phyloP scores from a whole-genome alignment of 129 eudicot genomes.

The Silybum marianum region DNA sequence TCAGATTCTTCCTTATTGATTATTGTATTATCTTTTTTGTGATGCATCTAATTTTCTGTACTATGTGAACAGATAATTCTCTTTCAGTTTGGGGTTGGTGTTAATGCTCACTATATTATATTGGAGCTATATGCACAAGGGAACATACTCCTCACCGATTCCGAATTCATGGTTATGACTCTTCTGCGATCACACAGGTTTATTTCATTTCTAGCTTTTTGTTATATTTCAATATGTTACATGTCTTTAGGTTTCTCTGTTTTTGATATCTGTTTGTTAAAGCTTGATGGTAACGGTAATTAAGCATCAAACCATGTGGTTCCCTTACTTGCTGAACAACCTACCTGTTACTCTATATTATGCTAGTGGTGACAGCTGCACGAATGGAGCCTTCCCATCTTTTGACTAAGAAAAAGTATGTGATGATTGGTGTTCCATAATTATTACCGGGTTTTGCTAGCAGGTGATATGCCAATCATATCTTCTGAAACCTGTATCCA shows the following conservation, averaged over 20 bases:
- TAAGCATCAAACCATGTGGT: not conserved
- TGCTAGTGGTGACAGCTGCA: not conserved
- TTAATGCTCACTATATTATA: conserved; percentile 77
- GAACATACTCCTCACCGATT: conserved; percentile 74
- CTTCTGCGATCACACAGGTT: conserved; percentile 98
- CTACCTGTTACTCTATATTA: not conserved
- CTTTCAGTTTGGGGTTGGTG: conserved; percentile 92
- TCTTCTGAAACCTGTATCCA: not conserved
- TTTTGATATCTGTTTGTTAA: not conserved
- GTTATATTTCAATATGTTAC: not conserved
- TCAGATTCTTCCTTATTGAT: not conserved
- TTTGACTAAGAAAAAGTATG: not conserved
- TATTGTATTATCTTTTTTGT: not conserved
- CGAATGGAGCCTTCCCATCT: not conserved
- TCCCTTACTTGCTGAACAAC: not conserved
- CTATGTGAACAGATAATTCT: conserved; percentile 62
- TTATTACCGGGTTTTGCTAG: not conserved
- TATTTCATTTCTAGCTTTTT: conserved; percentile 5
- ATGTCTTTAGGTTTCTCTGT: not conserved
- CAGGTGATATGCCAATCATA: not conserved
- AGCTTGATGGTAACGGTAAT: not conserved
- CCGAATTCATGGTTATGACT: conserved; percentile 88
- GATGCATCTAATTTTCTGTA: conserved; percentile 10
- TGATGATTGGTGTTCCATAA: not conserved
- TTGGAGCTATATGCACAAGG: conserved; percentile 97